These are phyloP conservation scores for Xerocomus amazonicus DNA, from an alignment of 1,284 basidiomycete genomes.

Conservation along the genomic window DNA sequence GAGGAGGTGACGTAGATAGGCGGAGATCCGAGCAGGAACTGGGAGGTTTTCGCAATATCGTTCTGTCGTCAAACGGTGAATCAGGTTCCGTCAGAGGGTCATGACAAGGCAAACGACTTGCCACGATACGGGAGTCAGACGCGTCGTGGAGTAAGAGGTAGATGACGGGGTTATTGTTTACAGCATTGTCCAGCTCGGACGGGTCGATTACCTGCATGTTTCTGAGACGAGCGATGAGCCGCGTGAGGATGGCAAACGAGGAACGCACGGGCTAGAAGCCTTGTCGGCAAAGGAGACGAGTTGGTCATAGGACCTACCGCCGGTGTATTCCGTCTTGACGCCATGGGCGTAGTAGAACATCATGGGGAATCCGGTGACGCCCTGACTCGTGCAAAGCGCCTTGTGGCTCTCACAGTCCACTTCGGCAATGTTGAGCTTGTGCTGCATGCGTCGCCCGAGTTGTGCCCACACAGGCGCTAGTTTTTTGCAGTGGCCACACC, in stretches of 20 bases:
- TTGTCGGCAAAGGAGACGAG: conserved; percentile 72
- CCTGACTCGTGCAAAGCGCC: conserved; percentile 60
- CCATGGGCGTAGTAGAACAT: conserved; percentile 61
- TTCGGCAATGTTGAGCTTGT: conserved; percentile 72
- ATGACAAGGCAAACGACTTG: conserved; percentile 13
- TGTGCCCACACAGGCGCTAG: conserved; percentile 77
- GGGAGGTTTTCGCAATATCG: conserved; percentile 45
- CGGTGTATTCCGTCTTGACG: conserved; percentile 64
- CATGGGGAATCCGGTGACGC: conserved; percentile 77
- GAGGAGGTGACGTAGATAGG: conserved; percentile 57
- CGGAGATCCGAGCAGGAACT: conserved; percentile 66
- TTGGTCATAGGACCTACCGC: conserved; percentile 63
- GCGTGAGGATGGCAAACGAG: background rate
- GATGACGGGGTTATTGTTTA: conserved; percentile 58
- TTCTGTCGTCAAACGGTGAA: conserved; percentile 32
- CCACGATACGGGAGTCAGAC: conserved; percentile 38
- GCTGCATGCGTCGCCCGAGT: conserved; percentile 66
- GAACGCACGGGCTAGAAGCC: conserved; percentile 57
- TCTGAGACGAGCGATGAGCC: conserved; percentile 31
- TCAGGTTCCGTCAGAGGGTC: background rate
- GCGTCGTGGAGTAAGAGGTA: conserved; percentile 71
- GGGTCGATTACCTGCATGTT: conserved; percentile 45
- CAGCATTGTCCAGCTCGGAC: conserved; percentile 48
- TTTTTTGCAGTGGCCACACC: conserved; percentile 91
- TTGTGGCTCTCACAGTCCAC: conserved; percentile 82